These are phyloP conservation scores for Phyllosticta capitalensis DNA, from an alignment of 2,329 filamentous ascomycete species.

Conservation along the genomic window DNA sequence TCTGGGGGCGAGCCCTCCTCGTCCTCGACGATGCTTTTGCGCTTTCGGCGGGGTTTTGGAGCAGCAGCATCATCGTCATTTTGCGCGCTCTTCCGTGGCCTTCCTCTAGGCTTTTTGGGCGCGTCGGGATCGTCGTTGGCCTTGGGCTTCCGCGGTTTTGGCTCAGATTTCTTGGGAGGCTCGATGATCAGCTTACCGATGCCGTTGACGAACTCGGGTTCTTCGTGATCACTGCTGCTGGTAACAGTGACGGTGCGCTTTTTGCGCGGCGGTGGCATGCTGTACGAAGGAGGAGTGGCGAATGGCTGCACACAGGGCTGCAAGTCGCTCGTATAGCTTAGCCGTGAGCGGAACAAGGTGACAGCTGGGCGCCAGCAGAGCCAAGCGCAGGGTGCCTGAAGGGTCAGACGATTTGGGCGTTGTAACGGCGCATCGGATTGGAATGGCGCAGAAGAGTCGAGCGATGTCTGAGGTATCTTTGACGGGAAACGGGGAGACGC, in stretches of 20 bases:
- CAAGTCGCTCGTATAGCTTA: background rate
- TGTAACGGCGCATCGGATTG: background rate
- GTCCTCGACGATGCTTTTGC: background rate
- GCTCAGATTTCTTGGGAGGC: background rate
- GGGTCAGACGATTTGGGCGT: background rate
- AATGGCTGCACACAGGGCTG: background rate
- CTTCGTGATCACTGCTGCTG: conserved; percentile 6
- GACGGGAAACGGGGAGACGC: background rate
- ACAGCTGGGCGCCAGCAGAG: background rate
- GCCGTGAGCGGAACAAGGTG: background rate
- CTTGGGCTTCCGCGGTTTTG: background rate
- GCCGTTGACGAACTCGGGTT: background rate
- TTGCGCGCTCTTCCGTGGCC: conserved; percentile 3
- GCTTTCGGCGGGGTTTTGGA: background rate
- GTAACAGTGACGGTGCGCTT: conserved; percentile 5
- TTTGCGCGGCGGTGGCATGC: conserved; percentile 6
- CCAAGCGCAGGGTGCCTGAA: background rate
- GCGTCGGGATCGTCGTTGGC: background rate
- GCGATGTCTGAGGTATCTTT: background rate
- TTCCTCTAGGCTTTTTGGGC: conserved; percentile 6
- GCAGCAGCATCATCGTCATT: background rate
- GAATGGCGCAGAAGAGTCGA: background rate
- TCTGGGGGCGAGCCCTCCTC: background rate
- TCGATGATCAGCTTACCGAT: background rate
- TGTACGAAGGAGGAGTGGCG: background rate